Base-by-base conservation (phyloP, 2,329 filamentous ascomycete genomes). In the Neofusicoccum cordaticola region DNA sequence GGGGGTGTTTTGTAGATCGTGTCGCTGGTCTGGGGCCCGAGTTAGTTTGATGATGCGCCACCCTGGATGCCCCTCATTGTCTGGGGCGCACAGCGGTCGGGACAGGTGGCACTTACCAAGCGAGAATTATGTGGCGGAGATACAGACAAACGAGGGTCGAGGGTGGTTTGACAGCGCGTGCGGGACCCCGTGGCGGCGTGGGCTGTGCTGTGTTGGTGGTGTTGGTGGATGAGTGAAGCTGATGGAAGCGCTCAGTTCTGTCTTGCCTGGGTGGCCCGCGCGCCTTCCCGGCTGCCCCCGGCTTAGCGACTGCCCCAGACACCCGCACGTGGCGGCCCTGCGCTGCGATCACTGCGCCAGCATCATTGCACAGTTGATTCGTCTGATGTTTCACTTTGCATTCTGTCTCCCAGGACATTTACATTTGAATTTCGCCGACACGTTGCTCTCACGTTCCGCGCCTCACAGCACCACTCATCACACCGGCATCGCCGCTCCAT, bases 401-500 rank as follows among this genome's bases (percentile, higher is more conserved):
- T 31, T 13, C 15, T 22, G 17, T 7, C 15, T 15, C 8, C 8
- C 27, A 31, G 27, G 6, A 31, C 3, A 50, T 27, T 17, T 31
- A 9, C 1, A 22, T 50, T 19, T 31, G n/a, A 47, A 50, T 9
- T 52, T 17, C 2, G 27, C 15, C 34, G 35, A 15, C 51, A 39
- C 19, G 7, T 6, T 13, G 12, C 53, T 22, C 9, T 27, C n/a
- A 45, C 17, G 13, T 3, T 5, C 37, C 13, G 11, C 37, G 37
- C 37, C 9, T 11, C 13, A 39, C 37, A 39, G 31, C 15, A 9
- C 12, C n/a, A 22, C 19, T 2, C 2, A 35, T 57, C n/a, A 63
- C 62, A 57, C 27, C 3, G 86, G 86, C 67, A 87, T 79, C n/a
- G 87, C 86, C 70, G 83, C 83, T 8, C 95, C 94, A 77, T 99